These are phyloP conservation scores for Pseudogymnoascus sp. DNA, from an alignment of 2,329 filamentous ascomycete species.

Conservation along the genomic window DNA sequence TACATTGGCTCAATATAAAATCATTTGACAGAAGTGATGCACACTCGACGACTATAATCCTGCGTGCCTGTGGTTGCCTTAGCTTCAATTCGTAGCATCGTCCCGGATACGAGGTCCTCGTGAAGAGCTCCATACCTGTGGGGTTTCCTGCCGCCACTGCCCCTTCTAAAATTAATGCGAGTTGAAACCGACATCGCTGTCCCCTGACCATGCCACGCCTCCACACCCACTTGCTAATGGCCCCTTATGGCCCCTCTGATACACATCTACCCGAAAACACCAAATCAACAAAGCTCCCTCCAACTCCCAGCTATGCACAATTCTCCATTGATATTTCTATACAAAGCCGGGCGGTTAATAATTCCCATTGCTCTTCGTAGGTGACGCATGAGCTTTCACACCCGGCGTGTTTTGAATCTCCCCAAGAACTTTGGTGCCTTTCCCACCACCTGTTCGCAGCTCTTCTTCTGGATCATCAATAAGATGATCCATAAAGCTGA, in stretches of 20 bases:
- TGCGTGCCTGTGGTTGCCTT: neutral
- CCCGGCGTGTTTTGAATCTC: neutral
- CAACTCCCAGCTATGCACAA: conserved; percentile 7
- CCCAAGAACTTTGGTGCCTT: neutral
- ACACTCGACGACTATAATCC: neutral
- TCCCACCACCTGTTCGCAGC: neutral
- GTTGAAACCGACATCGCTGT: neutral
- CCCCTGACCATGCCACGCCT: neutral
- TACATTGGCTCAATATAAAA: conserved; percentile 1
- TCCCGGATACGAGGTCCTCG: neutral
- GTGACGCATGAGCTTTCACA: neutral
- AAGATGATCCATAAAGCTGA: conserved; percentile 90
- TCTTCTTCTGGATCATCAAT: conserved; percentile 35
- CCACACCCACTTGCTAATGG: neutral
- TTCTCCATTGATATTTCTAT: neutral
- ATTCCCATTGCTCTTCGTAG: conserved; percentile 1
- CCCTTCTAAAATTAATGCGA: neutral
- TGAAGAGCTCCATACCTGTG: neutral
- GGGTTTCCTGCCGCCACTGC: neutral
- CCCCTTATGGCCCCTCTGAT: neutral
- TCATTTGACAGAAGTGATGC: neutral
- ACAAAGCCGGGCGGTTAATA: conserved; percentile 2
- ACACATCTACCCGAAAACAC: neutral
- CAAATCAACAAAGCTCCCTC: neutral
- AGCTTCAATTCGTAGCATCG: neutral